Percentiles rank a stretch among this genome's conserved stretches.
phyloP scores from a whole-genome alignment of 2,329 filamentous ascomycete species.

The Colletotrichum cordylinicola region DNA sequence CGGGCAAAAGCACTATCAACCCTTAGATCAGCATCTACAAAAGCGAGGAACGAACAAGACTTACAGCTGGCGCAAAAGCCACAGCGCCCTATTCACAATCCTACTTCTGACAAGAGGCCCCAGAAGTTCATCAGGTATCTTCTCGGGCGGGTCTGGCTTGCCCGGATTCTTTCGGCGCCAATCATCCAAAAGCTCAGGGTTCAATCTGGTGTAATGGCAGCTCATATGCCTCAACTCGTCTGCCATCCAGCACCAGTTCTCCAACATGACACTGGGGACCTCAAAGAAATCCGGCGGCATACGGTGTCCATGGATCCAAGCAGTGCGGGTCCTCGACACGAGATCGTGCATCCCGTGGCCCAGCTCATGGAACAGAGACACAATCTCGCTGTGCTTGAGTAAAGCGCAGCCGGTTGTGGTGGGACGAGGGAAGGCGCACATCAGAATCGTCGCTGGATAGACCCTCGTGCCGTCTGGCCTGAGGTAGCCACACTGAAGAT shows the following conservation, averaged over 20 bases:
- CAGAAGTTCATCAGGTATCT: not conserved
- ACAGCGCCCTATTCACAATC: not conserved
- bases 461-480: fast-evolving
- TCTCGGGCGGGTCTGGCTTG: not conserved
- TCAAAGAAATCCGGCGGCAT: not conserved
- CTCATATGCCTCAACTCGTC: not conserved
- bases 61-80: not conserved
- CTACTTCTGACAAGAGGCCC: not conserved
- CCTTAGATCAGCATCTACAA: fast-evolving
- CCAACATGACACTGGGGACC: not conserved
- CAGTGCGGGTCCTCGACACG: not conserved
- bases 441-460: not conserved
- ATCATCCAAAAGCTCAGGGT: not conserved
- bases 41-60: not conserved
- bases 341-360: not conserved
- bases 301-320: not conserved
- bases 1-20: not conserved
- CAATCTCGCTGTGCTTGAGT: not conserved
- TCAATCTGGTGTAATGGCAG: not conserved
- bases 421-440: not conserved
- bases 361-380: not conserved
- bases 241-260: not conserved
- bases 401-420: not conserved
- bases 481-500: not conserved
- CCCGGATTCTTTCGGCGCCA: not conserved